Evolutionary conservation across 345 rosid species (phyloP).

Genomic region (Pistacia vera): DNA sequence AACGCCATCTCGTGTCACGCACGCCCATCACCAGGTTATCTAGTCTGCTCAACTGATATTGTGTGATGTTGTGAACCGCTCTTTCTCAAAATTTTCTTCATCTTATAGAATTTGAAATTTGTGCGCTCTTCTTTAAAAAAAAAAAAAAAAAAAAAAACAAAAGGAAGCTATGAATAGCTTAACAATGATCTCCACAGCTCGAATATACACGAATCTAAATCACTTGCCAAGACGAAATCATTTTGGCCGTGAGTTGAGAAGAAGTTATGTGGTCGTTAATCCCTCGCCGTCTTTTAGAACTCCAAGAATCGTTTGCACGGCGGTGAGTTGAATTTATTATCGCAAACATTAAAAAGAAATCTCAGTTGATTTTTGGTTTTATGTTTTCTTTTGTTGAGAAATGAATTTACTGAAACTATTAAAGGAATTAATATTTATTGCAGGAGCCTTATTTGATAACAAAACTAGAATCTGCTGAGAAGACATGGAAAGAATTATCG

Average conservation of each 20-base stretch:
- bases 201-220: slow-evolving; percentile 28
- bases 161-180: slow-evolving; percentile 38
- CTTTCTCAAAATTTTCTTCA: background rate
- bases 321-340: slow-evolving; percentile 48
- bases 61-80: background rate
- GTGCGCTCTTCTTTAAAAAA: background rate
- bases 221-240: slow-evolving; percentile 21
- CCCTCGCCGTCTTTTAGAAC: slow-evolving; percentile 33
- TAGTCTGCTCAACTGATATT: background rate
- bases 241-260: slow-evolving; percentile 24
- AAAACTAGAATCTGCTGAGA: slow-evolving; percentile 94
- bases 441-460: slow-evolving; percentile 82
- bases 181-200: slow-evolving; percentile 50
- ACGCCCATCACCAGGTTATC: background rate
- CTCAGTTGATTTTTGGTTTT: background rate
- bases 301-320: slow-evolving; percentile 80
- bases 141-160: too few relatives aligned
- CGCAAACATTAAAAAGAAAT: background rate
- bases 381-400: background rate
- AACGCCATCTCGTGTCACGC: background rate
- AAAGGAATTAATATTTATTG: slow-evolving; percentile 13
- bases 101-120: background rate
- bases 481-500: slow-evolving; percentile 93
- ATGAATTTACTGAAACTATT: background rate
- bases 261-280: slow-evolving; percentile 25